A percentile compares a stretch with the other conserved stretches of the same genome.
Evolutionary conservation across 2,329 filamentous ascomycete species (phyloP).

Genomic region (Anthostomella pinea): DNA sequence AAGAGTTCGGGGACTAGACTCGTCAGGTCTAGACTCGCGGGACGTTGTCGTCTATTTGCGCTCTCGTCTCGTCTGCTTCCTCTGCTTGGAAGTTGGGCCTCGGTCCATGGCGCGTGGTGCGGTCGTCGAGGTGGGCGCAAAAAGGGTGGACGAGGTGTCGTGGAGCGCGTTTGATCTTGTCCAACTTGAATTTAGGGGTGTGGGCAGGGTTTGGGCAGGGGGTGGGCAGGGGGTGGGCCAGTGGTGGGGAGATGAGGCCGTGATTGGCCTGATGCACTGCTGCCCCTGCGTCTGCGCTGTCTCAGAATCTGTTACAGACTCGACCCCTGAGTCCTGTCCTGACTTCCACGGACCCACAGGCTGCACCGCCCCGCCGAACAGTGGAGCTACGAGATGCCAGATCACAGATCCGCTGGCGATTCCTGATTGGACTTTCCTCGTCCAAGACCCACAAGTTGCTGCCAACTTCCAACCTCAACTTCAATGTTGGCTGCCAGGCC

Average conservation of each 20-base stretch:
- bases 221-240: not conserved
- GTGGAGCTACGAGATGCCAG: not conserved
- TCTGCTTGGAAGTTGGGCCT: no score
- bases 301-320: slow-evolving; percentile 25
- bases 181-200: slow-evolving; percentile 39
- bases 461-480: no score
- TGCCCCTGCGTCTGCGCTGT: slow-evolving; percentile 21
- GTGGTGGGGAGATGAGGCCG: not conserved
- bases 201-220: slow-evolving; percentile 12
- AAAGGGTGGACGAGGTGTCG: no score
- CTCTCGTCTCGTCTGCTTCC: no score
- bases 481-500: no score
- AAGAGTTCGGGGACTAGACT: no score
- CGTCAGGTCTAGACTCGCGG: no score
- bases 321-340: slow-evolving; percentile 15
- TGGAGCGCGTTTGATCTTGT: slow-evolving; percentile 44
- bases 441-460: not conserved
- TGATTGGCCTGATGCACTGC: slow-evolving; percentile 16
- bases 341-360: not conserved
- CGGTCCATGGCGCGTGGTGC: no score
- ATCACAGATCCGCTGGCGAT: not conserved
- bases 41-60: no score
- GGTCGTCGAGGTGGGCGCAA: no score
- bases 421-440: not conserved
- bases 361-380: no score